Conservation (phyloP, 2,329 filamentous ascomycete genomes). For the Exophiala dermatitidis region DNA sequence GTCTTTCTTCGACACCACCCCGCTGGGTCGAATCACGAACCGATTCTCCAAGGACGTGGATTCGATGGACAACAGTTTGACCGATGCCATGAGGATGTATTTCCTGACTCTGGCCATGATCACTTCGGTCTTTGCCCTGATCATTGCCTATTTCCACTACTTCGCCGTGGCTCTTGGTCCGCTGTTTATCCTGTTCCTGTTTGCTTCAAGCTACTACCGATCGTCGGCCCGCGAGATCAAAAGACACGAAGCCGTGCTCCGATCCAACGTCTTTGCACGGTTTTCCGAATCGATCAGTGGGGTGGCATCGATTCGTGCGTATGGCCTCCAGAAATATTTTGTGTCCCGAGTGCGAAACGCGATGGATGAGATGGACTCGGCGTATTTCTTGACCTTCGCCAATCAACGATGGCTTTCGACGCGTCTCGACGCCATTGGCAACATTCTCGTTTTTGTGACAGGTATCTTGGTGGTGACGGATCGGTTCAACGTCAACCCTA, state of each 20-base stretch:
- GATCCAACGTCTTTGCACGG: conserved; percentile 80
- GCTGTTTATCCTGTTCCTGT: conserved; percentile 68
- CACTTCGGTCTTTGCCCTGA: conserved; percentile 73
- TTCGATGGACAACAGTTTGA: conserved; percentile 89
- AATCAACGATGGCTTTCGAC: conserved; percentile 91
- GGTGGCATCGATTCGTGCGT: conserved; percentile 78
- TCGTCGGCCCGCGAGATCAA: conserved; percentile 90
- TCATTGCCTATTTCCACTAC: conserved; percentile 93
- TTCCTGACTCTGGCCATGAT: conserved; percentile 79
- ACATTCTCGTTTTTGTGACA: conserved; percentile 74
- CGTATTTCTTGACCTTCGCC: conserved; percentile 90
- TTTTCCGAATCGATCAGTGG: conserved; percentile 85
- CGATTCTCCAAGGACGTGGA: conserved; percentile 93
- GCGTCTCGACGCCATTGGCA: conserved; percentile 77
- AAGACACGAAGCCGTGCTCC: conserved; percentile 81
- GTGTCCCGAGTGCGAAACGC: conserved; percentile 59
- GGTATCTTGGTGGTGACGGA: conserved; percentile 89
- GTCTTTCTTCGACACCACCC: conserved; percentile 97
- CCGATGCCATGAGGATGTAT: conserved; percentile 88
- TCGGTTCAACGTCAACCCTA: conserved; percentile 75
- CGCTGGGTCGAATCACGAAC: conserved; percentile 89
- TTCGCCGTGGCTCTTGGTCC: conserved; percentile 65
- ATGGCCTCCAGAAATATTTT: conserved; percentile 73
- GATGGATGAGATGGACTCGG: conserved; percentile 86
- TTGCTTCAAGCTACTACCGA: conserved; percentile 81